Evolutionary conservation across 148 eudicot species (phyloP), one percentile per base, ranked within the genome.

Genomic region (Vaccinium myrtillus): DNA sequence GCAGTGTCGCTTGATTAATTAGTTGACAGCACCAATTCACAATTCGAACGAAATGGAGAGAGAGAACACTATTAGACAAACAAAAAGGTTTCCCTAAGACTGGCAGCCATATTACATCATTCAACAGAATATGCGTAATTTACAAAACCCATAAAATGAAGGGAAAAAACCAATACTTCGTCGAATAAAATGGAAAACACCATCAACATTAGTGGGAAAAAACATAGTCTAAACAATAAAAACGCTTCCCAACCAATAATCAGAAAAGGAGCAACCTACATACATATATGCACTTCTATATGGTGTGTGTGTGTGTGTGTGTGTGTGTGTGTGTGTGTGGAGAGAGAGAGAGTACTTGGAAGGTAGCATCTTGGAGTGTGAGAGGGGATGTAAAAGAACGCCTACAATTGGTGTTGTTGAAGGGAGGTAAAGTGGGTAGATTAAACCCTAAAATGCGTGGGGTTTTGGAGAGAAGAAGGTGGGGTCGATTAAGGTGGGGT

Each of bases 321-420:
- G 32, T 32, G 32, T 32, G 32, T 1, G 32, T 32, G 32, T 32
- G 32, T 1, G 32, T 32, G 32, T 32, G 6, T 21, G 5, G 50
- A 46, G 83, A 46, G 43, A 63, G 75, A 81, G 82, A 65, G 27
- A 50, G n/a, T 81, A 81, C 83, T 23, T 81, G 75, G 58, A 21
- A 21, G 12, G 58, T 25, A 48, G 75, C 67, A 32, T 15, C 54
- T 1, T 77, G 43, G 43, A 81, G 56, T 63, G 83, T 23, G 53
- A 81, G 23, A 48, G 75, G 49, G 19, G 76, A 49, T 16, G 43
- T 8, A 49, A 81, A 67, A 1, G 75, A 25, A 48, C 76, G 83
- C 75, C n/a, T 65, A 74, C 18, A 25, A 30, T 27, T 80, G 70
- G 13, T 21, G 49, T 11, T 36, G 18, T 12, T 80, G 51, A 80